Percentiles rank a stretch among this genome's conserved stretches.
Evolutionary conservation across 1,139 yeast species (phyloP).

Genomic region (Suhomyces taliae): DNA sequence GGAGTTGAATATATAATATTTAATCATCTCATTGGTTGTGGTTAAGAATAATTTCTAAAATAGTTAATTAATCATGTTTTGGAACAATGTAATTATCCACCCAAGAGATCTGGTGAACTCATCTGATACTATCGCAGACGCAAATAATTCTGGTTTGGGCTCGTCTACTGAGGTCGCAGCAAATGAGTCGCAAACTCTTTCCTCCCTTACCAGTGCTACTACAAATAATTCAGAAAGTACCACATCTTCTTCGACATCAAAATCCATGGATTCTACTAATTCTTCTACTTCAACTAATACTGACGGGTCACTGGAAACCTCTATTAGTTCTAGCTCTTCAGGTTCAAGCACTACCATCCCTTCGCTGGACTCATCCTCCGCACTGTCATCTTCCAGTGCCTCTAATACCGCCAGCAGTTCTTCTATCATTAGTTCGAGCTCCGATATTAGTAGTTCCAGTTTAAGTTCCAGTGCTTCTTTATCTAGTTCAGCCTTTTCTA

Average conservation of each 20-base stretch:
- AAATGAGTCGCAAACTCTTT: neutral
- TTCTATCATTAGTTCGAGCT: neutral
- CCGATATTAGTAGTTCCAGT: neutral
- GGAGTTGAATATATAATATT: no score
- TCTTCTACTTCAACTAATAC: neutral
- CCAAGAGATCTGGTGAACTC: conserved; percentile 1
- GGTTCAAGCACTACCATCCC: no score
- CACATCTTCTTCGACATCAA: neutral
- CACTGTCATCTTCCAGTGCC: neutral
- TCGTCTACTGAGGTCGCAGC: neutral
- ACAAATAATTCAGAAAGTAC: neutral
- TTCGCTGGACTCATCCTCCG: neutral
- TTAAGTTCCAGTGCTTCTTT: neutral
- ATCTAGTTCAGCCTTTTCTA: conserved; percentile 1
- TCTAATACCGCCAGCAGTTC: neutral
- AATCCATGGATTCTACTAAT: neutral
- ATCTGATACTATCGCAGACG: neutral
- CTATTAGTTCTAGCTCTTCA: neutral
- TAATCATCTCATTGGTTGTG: neutral
- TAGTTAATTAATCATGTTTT: neutral
- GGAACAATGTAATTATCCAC: neutral
- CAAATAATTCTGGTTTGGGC: neutral
- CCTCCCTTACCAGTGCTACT: conserved; percentile 1
- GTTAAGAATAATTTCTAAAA: neutral
- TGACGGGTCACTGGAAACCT: neutral